Conservation (phyloP, 169 alveolate species). For the Plasmodium gallinaceum region DNA sequence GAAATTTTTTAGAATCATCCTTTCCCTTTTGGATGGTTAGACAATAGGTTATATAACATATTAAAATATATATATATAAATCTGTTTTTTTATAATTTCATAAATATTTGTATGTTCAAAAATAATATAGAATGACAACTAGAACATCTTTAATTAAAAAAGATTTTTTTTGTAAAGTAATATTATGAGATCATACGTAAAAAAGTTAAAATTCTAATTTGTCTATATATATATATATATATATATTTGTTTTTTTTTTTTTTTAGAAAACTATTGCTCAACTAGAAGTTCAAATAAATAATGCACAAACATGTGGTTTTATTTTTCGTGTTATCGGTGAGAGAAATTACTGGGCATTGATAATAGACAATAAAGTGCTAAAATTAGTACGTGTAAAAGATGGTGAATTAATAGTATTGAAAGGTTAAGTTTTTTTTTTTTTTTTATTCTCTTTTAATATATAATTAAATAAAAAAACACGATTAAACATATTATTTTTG, state of each 20-base stretch:
- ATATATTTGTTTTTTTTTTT: neutral
- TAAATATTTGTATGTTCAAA: neutral
- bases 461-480: neutral
- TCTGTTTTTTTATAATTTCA: neutral
- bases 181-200: neutral
- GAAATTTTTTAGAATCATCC: conserved; percentile 57
- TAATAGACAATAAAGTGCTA: conserved; percentile 56
- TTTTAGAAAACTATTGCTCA: conserved; percentile 75
- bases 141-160: conserved; percentile 62
- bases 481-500: neutral
- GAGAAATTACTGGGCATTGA: conserved; percentile 57
- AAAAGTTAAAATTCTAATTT: neutral
- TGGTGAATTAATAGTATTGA: conserved; percentile 52
- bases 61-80: neutral
- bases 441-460: neutral
- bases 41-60: conserved; percentile 57
- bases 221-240: neutral
- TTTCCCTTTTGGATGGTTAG: conserved; percentile 76
- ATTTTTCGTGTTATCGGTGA: conserved; percentile 66
- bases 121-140: conserved; percentile 51
- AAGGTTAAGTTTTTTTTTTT: conserved; percentile 16
- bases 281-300: conserved; percentile 66
- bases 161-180: conserved; percentile 76
- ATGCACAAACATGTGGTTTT: conserved; percentile 69
- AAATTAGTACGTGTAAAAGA: conserved; percentile 43